Conservation (phyloP, 1,139 yeast species). For the Blastobotrys ciferrii region DNA sequence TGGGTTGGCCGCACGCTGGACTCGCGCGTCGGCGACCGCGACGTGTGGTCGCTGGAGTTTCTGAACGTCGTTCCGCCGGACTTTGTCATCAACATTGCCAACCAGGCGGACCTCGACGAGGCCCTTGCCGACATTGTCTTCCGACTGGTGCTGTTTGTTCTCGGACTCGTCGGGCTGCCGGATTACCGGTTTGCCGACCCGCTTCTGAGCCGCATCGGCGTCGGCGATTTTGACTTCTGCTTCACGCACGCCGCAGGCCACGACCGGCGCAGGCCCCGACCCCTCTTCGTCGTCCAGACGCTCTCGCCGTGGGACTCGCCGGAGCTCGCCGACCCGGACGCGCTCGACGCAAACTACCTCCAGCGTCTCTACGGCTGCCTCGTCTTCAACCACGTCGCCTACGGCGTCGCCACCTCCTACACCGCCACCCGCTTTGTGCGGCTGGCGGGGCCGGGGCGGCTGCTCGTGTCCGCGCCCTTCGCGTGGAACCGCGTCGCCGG, state of each 20-base stretch:
- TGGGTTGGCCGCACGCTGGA: conserved; percentile 15
- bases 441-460: conserved; percentile 1
- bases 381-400: conserved; percentile 14
- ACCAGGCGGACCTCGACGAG: conserved; percentile 13
- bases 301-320: conserved; percentile 15
- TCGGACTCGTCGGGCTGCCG: not conserved
- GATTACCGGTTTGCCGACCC: conserved; percentile 6
- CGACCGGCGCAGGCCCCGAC: not conserved
- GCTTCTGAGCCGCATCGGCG: not conserved
- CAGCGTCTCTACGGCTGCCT: conserved; percentile 15
- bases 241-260: not conserved
- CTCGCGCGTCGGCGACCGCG: conserved; percentile 8
- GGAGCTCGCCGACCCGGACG: conserved; percentile 8
- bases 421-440: conserved; percentile 13
- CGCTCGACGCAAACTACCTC: conserved; percentile 7
- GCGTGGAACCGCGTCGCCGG: conserved; percentile 12
- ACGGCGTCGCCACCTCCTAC: conserved; percentile 14
- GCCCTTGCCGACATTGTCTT: conserved; percentile 10
- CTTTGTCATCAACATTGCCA: conserved; percentile 9
- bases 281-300: conserved; percentile 13
- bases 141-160: conserved; percentile 1
- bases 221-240: conserved; percentile 10
- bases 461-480: conserved; percentile 13
- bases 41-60: conserved; percentile 10
- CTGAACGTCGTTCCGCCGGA: conserved; percentile 7